Conservation (phyloP, 192 early-diverging fungal genomes). For the Lunasporangiospora selenospora region DNA sequence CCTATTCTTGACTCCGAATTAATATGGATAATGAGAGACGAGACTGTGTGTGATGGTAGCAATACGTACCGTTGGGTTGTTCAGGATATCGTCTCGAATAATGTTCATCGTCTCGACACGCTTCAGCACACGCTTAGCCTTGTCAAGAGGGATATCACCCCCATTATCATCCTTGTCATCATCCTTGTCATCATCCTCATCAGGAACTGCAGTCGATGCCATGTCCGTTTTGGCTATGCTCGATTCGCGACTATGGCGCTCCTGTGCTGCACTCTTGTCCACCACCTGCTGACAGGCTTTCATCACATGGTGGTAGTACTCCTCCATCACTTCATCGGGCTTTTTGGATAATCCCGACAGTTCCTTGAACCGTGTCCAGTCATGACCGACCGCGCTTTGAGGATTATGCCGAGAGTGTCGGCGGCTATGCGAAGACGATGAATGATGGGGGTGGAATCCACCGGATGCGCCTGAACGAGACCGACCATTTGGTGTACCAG, state of each 20-base stretch:
- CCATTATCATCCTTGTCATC: slow-evolving; percentile 50
- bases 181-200: slow-evolving; percentile 47
- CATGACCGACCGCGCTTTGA: slow-evolving; percentile 28
- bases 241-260: slow-evolving; percentile 17
- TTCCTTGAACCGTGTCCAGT: slow-evolving; percentile 77
- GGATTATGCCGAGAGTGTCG: slow-evolving; percentile 4
- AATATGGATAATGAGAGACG: background rate
- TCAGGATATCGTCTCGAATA: slow-evolving; percentile 67
- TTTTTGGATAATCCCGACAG: slow-evolving; percentile 69
- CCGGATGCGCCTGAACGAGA: slow-evolving; percentile 16
- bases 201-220: too few relatives aligned
- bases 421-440: slow-evolving; percentile 21
- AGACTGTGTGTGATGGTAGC: too few relatives aligned
- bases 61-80: slow-evolving; percentile 55
- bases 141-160: slow-evolving; percentile 69
- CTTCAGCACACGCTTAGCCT: slow-evolving; percentile 72
- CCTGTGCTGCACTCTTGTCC: slow-evolving; percentile 14
- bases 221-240: slow-evolving; percentile 35
- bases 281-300: slow-evolving; percentile 66
- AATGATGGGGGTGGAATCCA: slow-evolving; percentile 39
- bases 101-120: slow-evolving; percentile 73
- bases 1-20: slow-evolving; percentile 2
- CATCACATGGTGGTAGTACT: slow-evolving; percentile 67
- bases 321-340: slow-evolving; percentile 70
- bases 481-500: slow-evolving; percentile 9